Base-by-base conservation (phyloP, 1,284 basidiomycete species). In the Rhodofomes roseus region DNA sequence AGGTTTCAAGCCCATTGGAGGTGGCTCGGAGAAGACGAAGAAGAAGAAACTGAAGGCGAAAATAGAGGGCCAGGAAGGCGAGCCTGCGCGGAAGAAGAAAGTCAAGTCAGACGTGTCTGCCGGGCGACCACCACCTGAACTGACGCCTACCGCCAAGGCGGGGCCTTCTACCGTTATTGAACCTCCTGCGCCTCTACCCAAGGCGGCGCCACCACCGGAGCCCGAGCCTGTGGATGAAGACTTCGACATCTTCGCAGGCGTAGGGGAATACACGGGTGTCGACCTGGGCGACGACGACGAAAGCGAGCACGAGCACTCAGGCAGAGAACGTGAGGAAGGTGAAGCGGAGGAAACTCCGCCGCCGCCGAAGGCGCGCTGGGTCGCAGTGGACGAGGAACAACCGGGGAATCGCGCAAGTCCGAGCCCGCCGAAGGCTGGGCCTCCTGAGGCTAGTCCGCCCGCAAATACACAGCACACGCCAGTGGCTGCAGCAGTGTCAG, bases 161-260 rank as follows among this genome's bases (percentile, higher is more conserved):
- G 59, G 60, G 22, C 59, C 66, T n/a, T 63, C 65, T 46, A 48
- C 53, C 57, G 50, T 50, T 31, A 29, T 50, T 59, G 62, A 59
- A 18, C 53, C 63, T 7, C 57, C 69, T n/a, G 59, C 69, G n/a
- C 58, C 64, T 46, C 55, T 64, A 11, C 53, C 60, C 6, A 63
- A 58, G 31, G 62, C 57, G 16, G 62, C 60, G n/a, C 60, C 67
- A 36, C 48, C 61, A 34, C 64, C 70, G 1, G 75, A 77, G 60
- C 69, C 73, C 8, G 77, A 78, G 58, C 69, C 73, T 2, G 51
- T 76, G 8, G 76, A 79, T 43, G 81, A 84, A 20, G 81, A 89
- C 58, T 78, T 89, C 58, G 84, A 91, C 68, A 96, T 96, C 58
- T 97, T 97, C 71, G 91, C 86, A 1, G 94, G 80, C 55, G 93